phyloP scores from a whole-genome alignment of 306 rosid genomes.

The Prunus salicina region DNA sequence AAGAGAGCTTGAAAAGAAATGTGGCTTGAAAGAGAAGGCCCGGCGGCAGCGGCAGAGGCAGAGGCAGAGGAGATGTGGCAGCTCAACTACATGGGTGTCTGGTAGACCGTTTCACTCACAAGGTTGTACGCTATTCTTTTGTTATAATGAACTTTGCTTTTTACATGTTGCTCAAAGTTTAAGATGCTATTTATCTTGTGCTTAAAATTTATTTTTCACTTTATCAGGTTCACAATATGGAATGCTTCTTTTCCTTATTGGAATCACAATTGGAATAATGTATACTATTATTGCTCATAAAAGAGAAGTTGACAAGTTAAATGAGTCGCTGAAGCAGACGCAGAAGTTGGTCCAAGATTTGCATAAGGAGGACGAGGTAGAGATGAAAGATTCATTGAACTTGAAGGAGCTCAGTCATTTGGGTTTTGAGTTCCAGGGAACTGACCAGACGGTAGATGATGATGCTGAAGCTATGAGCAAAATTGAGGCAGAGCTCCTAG shows the following conservation, averaged over 20 bases:
- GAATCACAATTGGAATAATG: background rate
- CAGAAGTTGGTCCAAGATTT: background rate
- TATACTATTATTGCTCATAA: background rate
- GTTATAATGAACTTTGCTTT: background rate
- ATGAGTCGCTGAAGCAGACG: constrained; percentile 9
- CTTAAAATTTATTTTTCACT: background rate
- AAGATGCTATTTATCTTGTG: background rate
- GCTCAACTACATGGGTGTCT: background rate
- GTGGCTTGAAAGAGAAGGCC: background rate
- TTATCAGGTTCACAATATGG: background rate
- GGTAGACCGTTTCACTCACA: background rate
- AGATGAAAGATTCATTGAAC: background rate
- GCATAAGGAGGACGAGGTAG: background rate
- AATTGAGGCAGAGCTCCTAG: constrained; percentile 11
- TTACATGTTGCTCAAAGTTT: background rate
- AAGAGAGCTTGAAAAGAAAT: background rate
- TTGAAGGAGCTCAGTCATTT: background rate
- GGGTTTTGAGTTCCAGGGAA: background rate
- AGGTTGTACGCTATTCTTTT: background rate
- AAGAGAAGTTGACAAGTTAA: constrained; percentile 9
- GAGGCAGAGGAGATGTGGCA: background rate
- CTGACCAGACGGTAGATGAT: background rate
- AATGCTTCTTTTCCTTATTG: background rate
- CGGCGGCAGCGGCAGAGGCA: background rate
- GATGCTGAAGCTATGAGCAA: background rate